Evolutionary conservation across 2,329 filamentous ascomycete species (phyloP).

Genomic region (Aspergillus udagawae): DNA sequence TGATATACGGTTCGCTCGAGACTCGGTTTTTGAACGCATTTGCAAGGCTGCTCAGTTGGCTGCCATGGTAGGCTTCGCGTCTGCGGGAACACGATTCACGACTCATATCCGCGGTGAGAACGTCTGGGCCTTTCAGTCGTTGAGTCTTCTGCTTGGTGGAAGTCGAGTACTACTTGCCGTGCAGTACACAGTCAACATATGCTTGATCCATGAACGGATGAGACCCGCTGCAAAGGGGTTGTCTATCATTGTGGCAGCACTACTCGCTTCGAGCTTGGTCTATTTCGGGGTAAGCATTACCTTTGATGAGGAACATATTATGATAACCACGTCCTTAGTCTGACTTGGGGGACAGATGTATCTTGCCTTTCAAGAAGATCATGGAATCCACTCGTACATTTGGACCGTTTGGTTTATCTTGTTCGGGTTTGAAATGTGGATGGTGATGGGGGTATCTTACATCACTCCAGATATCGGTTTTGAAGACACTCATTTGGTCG

Average conservation of each 20-base stretch:
- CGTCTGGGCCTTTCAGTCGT: constrained; percentile 42
- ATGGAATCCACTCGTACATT: constrained; percentile 24
- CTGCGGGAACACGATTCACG: constrained; percentile 50
- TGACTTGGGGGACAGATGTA: constrained; percentile 26
- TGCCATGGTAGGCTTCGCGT: constrained; percentile 62
- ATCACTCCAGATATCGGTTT: constrained; percentile 57
- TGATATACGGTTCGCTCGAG: constrained; percentile 62
- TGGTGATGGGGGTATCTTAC: constrained; percentile 52
- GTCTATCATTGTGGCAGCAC: constrained; percentile 24
- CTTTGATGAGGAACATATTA: background rate
- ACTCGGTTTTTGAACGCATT: constrained; percentile 60
- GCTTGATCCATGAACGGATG: constrained; percentile 25
- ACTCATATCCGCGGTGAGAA: constrained; percentile 38
- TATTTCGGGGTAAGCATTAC: constrained; percentile 25
- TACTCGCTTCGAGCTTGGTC: constrained; percentile 24
- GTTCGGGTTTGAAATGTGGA: constrained; percentile 50
- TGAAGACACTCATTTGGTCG: constrained; percentile 59
- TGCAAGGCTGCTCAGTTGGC: constrained; percentile 59
- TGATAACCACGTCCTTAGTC: background rate
- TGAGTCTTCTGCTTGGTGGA: constrained; percentile 45
- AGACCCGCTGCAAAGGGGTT: constrained; percentile 24
- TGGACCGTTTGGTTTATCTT: constrained; percentile 55
- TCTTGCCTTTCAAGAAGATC: constrained; percentile 26
- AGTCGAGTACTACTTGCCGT: constrained; percentile 52
- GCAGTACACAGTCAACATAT: constrained; percentile 48